Base-by-base conservation (phyloP, 1,284 basidiomycete species). In the Phellopilus nigrolimitatus region DNA sequence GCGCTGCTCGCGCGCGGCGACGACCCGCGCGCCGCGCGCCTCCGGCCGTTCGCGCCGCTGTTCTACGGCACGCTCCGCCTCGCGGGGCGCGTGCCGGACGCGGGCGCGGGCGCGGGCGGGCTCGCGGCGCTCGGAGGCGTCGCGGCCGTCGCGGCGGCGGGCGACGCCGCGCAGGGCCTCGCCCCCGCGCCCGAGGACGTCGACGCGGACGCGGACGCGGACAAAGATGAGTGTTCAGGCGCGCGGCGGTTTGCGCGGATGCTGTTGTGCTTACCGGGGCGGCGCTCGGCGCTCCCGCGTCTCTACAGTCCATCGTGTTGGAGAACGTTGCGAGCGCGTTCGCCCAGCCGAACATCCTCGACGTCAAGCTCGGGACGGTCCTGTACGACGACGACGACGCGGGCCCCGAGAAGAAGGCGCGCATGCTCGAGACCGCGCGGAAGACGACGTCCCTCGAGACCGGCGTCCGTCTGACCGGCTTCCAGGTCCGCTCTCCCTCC, bases 311-410 rank as follows among this genome's bases (percentile, higher is more conserved):
- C 54, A 71, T 97, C 52, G 91, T 97, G 21, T 68, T 98, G 4
- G 87, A 95, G 68, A 97, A 98, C 64, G 71, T 95, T 5, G 71
- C 86, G 1, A 68, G 83, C 58, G 64, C 75, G 0, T 97, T 93
- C 70, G 61, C 67, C 22, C 84, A 82, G 64, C 93, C 95, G 2
- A 92, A 88, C 61, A 82, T 97, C 47, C 73, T 97, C 21, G 95
- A 98, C 64, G 75, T 93, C 66, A 98, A 97, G 67, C 84, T 98
- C 17, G 95, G 95, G 0, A 93, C 88, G 0, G 75, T 88, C 6
- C 75, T 97, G 3, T 88, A 89, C 61, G 88, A 89, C 51, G 75
- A 89, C 51, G 75, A 82, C 24, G 69, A 69, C 17, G 85, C 91
- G 2, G 69, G 75, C 0, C 76, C 78, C 1, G 91, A 91, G 58